These are phyloP conservation scores for Picochlorum costavermella DNA, from an alignment of 139 green algal genomes.

Conservation along the genomic window DNA sequence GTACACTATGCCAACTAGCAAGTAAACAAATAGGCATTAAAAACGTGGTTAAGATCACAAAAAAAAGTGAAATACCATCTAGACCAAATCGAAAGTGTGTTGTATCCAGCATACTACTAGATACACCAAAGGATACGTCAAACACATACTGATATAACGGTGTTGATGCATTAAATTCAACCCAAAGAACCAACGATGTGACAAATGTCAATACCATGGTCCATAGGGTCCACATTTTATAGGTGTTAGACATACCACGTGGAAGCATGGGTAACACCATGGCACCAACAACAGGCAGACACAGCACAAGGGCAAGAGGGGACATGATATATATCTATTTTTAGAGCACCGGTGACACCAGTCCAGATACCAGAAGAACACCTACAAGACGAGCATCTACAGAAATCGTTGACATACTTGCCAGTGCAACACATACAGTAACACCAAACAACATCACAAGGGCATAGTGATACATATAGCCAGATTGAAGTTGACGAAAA, in stretches of 20 bases:
- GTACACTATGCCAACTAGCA: constrained; percentile 42
- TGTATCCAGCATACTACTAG: constrained; percentile 13
- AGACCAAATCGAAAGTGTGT: constrained; percentile 43
- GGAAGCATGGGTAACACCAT: constrained; percentile 33
- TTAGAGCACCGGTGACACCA: constrained; percentile 35
- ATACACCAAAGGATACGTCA: constrained; percentile 5
- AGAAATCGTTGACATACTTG: constrained; percentile 34
- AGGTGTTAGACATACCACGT: constrained; percentile 35
- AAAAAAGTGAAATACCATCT: constrained; percentile 58
- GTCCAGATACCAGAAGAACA: constrained; percentile 41
- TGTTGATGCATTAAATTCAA: constrained; percentile 48
- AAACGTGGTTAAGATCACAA: constrained; percentile 55
- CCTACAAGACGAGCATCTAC: constrained; percentile 43
- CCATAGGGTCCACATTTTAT: constrained; percentile 30
- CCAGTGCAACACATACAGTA: constrained; percentile 30
- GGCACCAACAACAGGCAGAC: constrained; percentile 18
- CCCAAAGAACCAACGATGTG: constrained; percentile 38
- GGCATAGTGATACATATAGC: constrained; percentile 52
- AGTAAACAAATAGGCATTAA: constrained; percentile 63
- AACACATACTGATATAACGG: constrained; percentile 45
- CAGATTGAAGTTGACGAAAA: constrained; percentile 38
- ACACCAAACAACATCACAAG: constrained; percentile 47
- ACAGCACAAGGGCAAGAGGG: constrained; percentile 21
- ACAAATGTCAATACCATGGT: constrained; percentile 37
- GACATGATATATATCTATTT: constrained; percentile 27